Percentiles rank a stretch among this genome's conserved stretches.
Conservation (phyloP, 2,329 filamentous ascomycete species). For the Colletotrichum agaves region DNA sequence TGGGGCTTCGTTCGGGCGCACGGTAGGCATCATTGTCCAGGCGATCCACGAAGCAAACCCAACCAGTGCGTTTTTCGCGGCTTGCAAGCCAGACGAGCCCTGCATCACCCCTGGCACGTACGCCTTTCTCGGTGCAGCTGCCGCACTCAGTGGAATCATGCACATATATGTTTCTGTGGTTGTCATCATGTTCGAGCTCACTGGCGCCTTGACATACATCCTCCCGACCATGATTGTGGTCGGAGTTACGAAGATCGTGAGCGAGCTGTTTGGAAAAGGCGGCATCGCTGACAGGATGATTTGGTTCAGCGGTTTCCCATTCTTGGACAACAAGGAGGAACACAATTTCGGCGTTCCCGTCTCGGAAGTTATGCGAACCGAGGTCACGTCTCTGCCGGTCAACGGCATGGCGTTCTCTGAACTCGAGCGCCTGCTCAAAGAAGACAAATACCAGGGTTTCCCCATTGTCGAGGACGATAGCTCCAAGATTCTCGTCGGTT, state of each 20-base stretch:
- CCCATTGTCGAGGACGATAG: slow-evolving; percentile 83
- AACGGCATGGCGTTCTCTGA: slow-evolving; percentile 79
- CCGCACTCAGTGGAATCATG: slow-evolving; percentile 95
- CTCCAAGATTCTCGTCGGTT: slow-evolving; percentile 82
- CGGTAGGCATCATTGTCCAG: slow-evolving; percentile 94
- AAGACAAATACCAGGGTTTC: slow-evolving; percentile 91
- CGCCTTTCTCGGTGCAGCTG: slow-evolving; percentile 91
- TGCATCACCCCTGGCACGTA: slow-evolving; percentile 99
- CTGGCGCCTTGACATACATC: slow-evolving; percentile 96
- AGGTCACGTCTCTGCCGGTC: slow-evolving; percentile 78
- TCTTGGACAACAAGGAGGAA: slow-evolving; percentile 96
- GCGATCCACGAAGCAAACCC: slow-evolving; percentile 88
- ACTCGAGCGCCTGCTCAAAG: slow-evolving; percentile 78
- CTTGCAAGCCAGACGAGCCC: slow-evolving; percentile 89
- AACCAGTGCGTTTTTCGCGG: slow-evolving; percentile 83
- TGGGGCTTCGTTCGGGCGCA: slow-evolving; percentile 91
- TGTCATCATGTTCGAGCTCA: slow-evolving; percentile 99
- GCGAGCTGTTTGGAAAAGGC: slow-evolving; percentile 91
- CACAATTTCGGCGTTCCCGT: slow-evolving; percentile 96
- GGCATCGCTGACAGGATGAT: slow-evolving; percentile 99
- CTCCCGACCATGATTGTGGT: slow-evolving; percentile 99
- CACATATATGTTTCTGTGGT: slow-evolving; percentile 96
- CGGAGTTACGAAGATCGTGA: slow-evolving; percentile 93
- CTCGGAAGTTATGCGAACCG: slow-evolving; percentile 85
- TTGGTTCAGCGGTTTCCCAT: slow-evolving; percentile 97